These are phyloP conservation scores for Fusarium concolor DNA, from an alignment of 2,329 filamentous ascomycete genomes.

Conservation along the genomic window DNA sequence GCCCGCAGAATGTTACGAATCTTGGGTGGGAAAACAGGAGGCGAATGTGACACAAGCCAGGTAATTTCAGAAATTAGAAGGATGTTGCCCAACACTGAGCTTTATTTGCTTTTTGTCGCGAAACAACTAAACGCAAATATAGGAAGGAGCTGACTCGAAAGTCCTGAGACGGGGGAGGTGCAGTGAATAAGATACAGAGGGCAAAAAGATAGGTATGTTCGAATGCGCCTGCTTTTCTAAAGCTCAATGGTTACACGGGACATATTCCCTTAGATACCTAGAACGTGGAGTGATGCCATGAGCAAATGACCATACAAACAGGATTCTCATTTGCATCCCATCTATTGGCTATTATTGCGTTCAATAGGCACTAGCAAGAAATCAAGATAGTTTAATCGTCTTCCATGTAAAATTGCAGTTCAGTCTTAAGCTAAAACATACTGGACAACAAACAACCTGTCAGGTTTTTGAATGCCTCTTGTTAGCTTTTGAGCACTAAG, in stretches of 20 bases:
- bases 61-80: background rate
- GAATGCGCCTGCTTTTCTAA: background rate
- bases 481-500: background rate
- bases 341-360: background rate
- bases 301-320: background rate
- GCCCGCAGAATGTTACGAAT: conserved; percentile 21
- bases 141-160: background rate
- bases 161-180: background rate
- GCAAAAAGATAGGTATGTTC: background rate
- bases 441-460: conserved; percentile 6
- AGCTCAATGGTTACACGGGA: conserved; percentile 10
- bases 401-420: conserved; percentile 13
- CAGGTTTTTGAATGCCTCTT: conserved; percentile 5
- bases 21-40: background rate
- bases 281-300: background rate
- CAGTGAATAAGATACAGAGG: background rate
- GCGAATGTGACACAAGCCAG: conserved; percentile 3
- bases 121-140: background rate
- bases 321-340: background rate
- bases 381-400: background rate
- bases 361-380: background rate
- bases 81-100: background rate
- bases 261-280: background rate
- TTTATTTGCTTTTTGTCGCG: no score
- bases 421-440: conserved; percentile 18